These are phyloP conservation scores for Eucalyptus decipiens DNA, from an alignment of 345 rosid species.

Conservation along the genomic window DNA sequence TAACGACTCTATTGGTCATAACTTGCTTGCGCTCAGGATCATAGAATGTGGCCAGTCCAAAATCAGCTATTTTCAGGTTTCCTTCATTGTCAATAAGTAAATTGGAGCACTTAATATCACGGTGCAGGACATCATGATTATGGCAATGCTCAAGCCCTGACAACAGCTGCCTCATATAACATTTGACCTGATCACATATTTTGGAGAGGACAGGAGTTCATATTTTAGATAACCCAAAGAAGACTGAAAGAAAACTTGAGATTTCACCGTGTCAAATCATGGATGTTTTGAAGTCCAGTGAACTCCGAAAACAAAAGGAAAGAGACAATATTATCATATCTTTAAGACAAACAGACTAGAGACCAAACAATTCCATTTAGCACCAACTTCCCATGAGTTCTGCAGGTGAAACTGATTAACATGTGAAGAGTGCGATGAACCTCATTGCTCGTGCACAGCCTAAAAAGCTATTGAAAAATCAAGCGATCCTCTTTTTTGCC, in stretches of 20 bases:
- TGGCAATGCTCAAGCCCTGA: slow-evolving; percentile 93
- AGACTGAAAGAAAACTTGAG: not conserved
- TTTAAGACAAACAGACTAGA: not conserved
- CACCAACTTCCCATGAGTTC: not conserved
- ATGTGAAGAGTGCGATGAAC: not conserved
- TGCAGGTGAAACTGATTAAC: not conserved
- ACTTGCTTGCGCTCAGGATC: slow-evolving; percentile 48
- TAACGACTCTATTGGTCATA: slow-evolving; percentile 86
- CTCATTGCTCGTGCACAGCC: not conserved
- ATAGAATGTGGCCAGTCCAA: slow-evolving; percentile 79
- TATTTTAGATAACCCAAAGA: not conserved
- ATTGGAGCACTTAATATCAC: slow-evolving; percentile 89
- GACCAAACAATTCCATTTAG: not conserved
- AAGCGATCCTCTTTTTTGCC: not conserved
- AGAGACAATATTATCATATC: not conserved
- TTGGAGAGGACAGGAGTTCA: not conserved
- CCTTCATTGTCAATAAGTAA: slow-evolving; percentile 76
- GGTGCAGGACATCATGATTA: slow-evolving; percentile 65
- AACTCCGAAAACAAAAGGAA: not conserved
- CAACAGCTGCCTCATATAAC: slow-evolving; percentile 76
- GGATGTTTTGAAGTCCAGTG: not conserved
- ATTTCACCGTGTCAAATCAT: not conserved
- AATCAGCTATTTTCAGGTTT: slow-evolving; percentile 76
- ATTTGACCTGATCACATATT: slow-evolving; percentile 41
- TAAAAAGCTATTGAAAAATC: not conserved